Evolutionary conservation across 805 yeast species (phyloP).

Genomic region (Wickerhamiella sergipiensis): DNA sequence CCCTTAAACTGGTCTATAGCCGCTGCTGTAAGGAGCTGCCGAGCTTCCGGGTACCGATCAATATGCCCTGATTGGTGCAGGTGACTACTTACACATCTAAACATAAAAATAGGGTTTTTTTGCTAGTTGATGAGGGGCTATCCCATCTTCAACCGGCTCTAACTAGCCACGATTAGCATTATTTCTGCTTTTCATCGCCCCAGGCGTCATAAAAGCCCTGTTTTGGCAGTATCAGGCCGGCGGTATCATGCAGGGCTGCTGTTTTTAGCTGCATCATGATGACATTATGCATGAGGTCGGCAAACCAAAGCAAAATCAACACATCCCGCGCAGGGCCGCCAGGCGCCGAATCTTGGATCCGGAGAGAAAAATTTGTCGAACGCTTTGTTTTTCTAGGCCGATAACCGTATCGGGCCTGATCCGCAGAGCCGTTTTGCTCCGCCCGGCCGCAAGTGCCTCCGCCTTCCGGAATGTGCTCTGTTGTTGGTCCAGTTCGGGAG

Average conservation of each 20-base stretch:
- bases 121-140: background rate
- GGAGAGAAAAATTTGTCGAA: background rate
- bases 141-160: no score
- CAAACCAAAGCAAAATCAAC: background rate
- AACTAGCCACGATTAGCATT: no score
- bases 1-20: background rate
- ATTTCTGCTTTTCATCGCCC: no score
- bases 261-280: background rate
- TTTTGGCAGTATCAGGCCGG: background rate
- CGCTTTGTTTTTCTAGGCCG: background rate
- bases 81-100: background rate
- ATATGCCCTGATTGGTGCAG: background rate
- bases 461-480: background rate
- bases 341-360: background rate
- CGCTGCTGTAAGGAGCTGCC: background rate
- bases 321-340: background rate
- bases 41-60: background rate
- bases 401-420: background rate
- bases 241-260: background rate
- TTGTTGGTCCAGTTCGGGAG: background rate
- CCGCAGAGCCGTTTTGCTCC: background rate
- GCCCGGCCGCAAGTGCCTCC: background rate
- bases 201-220: background rate
- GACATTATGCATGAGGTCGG: background rate
- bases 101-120: background rate